These are phyloP conservation scores for Salix purpurea DNA, from an alignment of 345 rosid genomes.

Conservation along the genomic window DNA sequence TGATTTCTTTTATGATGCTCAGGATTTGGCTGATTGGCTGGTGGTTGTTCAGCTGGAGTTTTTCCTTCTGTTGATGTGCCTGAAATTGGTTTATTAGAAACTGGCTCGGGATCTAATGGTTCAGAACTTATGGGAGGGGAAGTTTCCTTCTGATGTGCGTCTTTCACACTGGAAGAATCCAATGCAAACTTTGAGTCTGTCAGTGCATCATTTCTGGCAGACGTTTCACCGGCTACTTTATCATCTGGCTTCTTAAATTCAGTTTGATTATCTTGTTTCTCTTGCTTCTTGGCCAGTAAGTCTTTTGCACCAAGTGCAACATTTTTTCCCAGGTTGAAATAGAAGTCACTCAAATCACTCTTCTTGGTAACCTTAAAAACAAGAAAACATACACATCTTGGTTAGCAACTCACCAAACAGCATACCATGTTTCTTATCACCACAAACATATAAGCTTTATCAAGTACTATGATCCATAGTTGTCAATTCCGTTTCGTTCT, in stretches of 20 bases:
- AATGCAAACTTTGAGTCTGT: constrained; percentile 13
- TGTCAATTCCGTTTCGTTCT: no score
- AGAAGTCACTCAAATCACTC: constrained; percentile 75
- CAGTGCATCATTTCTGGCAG: constrained; percentile 15
- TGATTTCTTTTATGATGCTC: constrained; percentile 52
- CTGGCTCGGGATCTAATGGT: constrained; percentile 27
- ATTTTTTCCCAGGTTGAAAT: constrained; percentile 73
- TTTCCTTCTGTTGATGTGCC: constrained; percentile 25
- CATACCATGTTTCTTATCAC: background rate
- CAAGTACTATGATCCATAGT: background rate
- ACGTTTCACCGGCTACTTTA: constrained; percentile 15
- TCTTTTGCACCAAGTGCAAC: constrained; percentile 74
- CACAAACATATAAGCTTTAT: background rate
- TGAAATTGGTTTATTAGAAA: constrained; percentile 19
- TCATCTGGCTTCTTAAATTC: constrained; percentile 43
- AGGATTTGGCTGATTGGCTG: constrained; percentile 29
- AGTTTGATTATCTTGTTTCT: constrained; percentile 41
- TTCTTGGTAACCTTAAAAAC: constrained; percentile 75
- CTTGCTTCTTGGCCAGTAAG: constrained; percentile 34
- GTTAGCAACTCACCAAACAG: background rate
- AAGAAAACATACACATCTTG: constrained; percentile 2
- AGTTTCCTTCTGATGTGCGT: constrained; percentile 21
- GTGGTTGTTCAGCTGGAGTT: constrained; percentile 26
- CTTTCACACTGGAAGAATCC: constrained; percentile 27
- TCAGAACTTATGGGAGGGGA: constrained; percentile 27